Base-by-base conservation (phyloP, 371 early-diverging fungal genomes). In the Apophysomyces variabilis region DNA sequence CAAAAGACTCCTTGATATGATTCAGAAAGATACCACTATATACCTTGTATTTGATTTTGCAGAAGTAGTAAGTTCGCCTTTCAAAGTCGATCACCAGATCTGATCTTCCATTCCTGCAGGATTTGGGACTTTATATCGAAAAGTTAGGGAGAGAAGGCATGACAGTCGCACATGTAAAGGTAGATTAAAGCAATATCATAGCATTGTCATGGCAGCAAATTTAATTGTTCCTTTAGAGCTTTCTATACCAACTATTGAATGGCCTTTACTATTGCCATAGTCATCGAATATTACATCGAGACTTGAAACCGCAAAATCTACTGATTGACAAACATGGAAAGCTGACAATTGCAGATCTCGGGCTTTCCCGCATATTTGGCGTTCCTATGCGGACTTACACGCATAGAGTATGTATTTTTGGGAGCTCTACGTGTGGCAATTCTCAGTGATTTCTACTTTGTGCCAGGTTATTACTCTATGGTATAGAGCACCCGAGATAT, bases 401-500 rank as follows among this genome's bases (percentile, higher is more conserved):
- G 13, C 95, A 96, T 74, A 93, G 97, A 66, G 94, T 86, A 70
- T 58, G 38, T 47, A 61, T 21, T 14, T 56, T 41, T 1, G 61
- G 58, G 73, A 8, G 43, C 64, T 38, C 37, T 66, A 26, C 6
- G 8, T 9, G 13, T 50, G 38, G 14, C 44, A 37, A 8, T 37
- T 11, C 11, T 59, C 38, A 9, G n/a, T 43, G 43, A 18, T 16
- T 45, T 35, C 2, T 7, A 59, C 6, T 35, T 4, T 26, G 1
- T 26, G 32, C 32, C 36, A 86, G 84, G 95, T 99, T 5, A 96
- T 99, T 16, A 99, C 99, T 11, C 80, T 95, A 32, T 96, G 96
- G 96, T 99, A 99, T 75, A 87, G 99, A 60, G 86, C 99, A 7
- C 99, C 99, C 7, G 99, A 99, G 78, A 92, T 99, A 57, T 77